Evolutionary conservation across 1,284 basidiomycete genomes (phyloP).

Genomic region (Cutaneotrichosporon cavernicola): DNA sequence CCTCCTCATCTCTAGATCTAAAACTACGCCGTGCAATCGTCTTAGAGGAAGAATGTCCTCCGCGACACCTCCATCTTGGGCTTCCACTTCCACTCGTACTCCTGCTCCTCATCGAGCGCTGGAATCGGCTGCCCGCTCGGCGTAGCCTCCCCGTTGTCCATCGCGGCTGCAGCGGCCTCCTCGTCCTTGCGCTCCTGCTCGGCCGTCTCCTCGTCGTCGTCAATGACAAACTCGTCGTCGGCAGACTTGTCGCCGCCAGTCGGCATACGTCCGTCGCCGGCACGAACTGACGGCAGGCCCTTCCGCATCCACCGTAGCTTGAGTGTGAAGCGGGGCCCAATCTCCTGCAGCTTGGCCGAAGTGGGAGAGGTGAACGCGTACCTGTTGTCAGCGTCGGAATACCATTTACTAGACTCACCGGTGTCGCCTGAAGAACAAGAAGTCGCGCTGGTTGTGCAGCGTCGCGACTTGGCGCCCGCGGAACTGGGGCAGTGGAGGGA

Average conservation of each 20-base stretch:
- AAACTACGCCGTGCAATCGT: not conserved
- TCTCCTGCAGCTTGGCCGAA: conserved; percentile 93
- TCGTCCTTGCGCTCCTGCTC: conserved; percentile 43
- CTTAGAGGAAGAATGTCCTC: conserved; percentile 54
- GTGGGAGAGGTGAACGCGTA: conserved; percentile 90
- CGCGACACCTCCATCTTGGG: conserved; percentile 56
- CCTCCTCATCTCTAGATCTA: not conserved
- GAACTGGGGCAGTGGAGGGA: conserved; percentile 92
- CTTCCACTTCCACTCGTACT: conserved; percentile 57
- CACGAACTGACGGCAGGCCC: conserved; percentile 73
- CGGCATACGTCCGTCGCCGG: conserved; percentile 49
- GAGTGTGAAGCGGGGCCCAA: conserved; percentile 94
- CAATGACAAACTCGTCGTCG: conserved; percentile 39
- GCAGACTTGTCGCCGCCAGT: conserved; percentile 60
- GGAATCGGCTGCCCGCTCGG: conserved; percentile 44
- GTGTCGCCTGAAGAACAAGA: conserved; percentile 94
- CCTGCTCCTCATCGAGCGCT: conserved; percentile 52
- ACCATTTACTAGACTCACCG: conserved; percentile 57
- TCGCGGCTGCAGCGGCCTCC: conserved; percentile 49
- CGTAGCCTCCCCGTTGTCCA: conserved; percentile 29
- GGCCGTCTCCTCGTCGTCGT: conserved; percentile 36
- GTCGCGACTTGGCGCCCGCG: conserved; percentile 97
- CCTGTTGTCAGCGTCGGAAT: conserved; percentile 53
- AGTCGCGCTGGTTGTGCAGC: conserved; percentile 96
- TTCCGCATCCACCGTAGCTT: conserved; percentile 88